Base-by-base conservation (phyloP, 2,329 filamentous ascomycete genomes). In the Diaporthe sp. region DNA sequence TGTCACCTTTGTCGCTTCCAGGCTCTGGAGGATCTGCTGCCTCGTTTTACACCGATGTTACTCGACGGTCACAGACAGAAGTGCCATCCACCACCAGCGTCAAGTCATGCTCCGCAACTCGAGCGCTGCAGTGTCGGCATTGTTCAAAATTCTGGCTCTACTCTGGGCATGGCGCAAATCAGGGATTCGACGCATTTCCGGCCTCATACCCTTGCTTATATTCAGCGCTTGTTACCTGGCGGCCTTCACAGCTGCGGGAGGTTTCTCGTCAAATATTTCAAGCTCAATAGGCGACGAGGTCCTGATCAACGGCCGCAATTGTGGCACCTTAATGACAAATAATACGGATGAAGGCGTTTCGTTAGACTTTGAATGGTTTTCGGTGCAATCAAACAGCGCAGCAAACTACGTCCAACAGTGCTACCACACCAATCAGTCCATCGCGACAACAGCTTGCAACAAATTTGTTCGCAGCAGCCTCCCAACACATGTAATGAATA, bases 41-140 rank as follows among this genome's bases (percentile, higher is more conserved):
- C 80, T 81, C 44, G 31, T 44, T 2, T 44, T 79, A 7, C 79
- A 81, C 72, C 71, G 74, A 25, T 31, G 19, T 6, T 76, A 78
- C 13, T 82, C 78, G 3, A 73, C 74, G 10, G 37, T 42, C 4
- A 44, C 57, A 6, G 75, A 77, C 1, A 77, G 77, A 22, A 80
- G 80, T 58, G 77, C 74, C 15, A 37, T 83, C 1, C 76, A 82
- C 58, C 81, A 83, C 39, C 81, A 81, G 51, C 78, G 78, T 0
- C 80, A 81, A 65, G 75, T 77, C 25, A 53, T 73, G 1, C 46
- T 73, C 2, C 72, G 72, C 4, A 73, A 73, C 49, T 67, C 59
- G 13, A 19, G 59, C 37, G 3, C 37, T 25, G 59, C 61, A 4
- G 46, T 28, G 9, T 58, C 55, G n/a, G 49, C 58, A 4, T 19